phyloP scores from a whole-genome alignment of 1,139 yeast species.

The Blastobotrys serpentis region DNA sequence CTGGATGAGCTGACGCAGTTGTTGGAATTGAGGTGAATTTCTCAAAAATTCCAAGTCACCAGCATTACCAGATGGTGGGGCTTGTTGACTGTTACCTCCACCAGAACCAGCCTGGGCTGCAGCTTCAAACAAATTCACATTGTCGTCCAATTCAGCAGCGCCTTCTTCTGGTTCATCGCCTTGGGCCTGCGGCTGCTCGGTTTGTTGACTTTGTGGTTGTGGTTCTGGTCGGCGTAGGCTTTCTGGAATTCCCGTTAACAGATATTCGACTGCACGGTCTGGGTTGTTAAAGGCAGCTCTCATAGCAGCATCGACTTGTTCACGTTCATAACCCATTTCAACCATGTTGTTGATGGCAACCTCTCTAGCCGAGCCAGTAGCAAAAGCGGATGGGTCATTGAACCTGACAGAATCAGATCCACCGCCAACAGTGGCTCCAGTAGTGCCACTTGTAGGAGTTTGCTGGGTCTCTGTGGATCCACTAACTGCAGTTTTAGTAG shows the following conservation, averaged over 20 bases:
- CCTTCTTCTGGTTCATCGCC: slow-evolving; percentile 31
- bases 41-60: slow-evolving; percentile 38
- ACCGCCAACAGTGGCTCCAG: slow-evolving; percentile 15
- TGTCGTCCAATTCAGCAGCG: slow-evolving; percentile 39
- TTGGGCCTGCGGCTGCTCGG: slow-evolving; percentile 17
- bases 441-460: slow-evolving; percentile 27
- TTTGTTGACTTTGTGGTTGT: slow-evolving; percentile 31
- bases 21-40: slow-evolving; percentile 50
- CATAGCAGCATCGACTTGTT: slow-evolving; percentile 84
- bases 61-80: slow-evolving; percentile 32
- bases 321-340: slow-evolving; percentile 95
- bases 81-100: slow-evolving; percentile 19
- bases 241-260: slow-evolving; percentile 88
- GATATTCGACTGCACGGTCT: slow-evolving; percentile 95
- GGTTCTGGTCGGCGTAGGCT: slow-evolving; percentile 41
- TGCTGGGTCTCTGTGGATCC: slow-evolving; percentile 32
- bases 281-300: slow-evolving; percentile 97
- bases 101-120: slow-evolving; percentile 34
- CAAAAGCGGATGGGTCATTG: slow-evolving; percentile 41
- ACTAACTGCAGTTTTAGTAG: slow-evolving; percentile 24
- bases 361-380: slow-evolving; percentile 66
- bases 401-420: background rate
- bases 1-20: slow-evolving; percentile 74
- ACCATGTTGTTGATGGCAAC: slow-evolving; percentile 73
- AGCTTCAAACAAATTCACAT: slow-evolving; percentile 37